A percentile compares a stretch with the other conserved stretches of the same genome.
Evolutionary conservation across 495 filamentous ascomycete genomes (phyloP).

Genomic region (Cladorrhinum samala): DNA sequence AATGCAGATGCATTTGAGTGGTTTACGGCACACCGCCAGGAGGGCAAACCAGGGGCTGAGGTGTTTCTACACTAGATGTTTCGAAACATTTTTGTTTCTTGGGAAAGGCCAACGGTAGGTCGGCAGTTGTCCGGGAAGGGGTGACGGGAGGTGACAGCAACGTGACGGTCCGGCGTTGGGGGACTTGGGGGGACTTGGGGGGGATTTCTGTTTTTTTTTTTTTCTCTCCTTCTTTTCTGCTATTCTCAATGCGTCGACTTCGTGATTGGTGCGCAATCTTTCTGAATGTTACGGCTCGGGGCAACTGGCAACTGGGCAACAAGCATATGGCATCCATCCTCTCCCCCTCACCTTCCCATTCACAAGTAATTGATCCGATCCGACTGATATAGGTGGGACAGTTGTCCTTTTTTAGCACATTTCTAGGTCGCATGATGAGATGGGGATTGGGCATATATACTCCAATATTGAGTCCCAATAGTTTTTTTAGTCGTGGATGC

Average conservation of each 20-base stretch:
- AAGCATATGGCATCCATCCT: too few species aligned
- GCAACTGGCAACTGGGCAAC: too few species aligned
- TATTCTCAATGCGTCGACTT: neutral
- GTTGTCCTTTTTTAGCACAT: too few species aligned
- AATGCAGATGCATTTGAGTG: neutral
- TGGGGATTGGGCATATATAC: too few species aligned
- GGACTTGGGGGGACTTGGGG: neutral
- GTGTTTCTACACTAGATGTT: neutral
- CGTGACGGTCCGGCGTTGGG: neutral
- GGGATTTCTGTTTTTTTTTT: neutral
- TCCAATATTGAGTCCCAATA: neutral
- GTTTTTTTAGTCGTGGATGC: neutral
- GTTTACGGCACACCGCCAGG: neutral
- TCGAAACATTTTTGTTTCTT: conserved; percentile 8
- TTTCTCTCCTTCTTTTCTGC: neutral
- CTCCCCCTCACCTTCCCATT: too few species aligned
- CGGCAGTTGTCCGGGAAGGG: neutral
- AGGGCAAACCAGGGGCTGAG: neutral
- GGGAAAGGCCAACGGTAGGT: neutral
- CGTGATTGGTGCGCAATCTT: neutral
- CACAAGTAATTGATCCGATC: too few species aligned
- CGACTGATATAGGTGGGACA: too few species aligned
- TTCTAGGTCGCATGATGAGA: too few species aligned
- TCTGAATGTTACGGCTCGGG: too few species aligned
- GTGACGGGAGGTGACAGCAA: neutral